Percentiles rank a stretch among this genome's conserved stretches.
phyloP scores from a whole-genome alignment of 192 early-diverging fungal species.

The Haplosporangium gracile region DNA sequence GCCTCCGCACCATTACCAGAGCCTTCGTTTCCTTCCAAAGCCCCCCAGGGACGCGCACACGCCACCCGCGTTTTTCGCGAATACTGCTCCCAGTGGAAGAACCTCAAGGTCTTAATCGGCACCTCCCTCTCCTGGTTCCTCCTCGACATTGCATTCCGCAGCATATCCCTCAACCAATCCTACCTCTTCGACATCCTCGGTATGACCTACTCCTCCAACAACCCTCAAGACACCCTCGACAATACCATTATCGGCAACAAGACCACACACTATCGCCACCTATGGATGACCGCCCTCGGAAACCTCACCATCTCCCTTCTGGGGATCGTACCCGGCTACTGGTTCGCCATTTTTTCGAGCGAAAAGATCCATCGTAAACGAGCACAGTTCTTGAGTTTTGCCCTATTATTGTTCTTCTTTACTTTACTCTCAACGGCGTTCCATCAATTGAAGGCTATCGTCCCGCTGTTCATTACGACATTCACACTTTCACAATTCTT shows the following conservation, averaged over 20 bases:
- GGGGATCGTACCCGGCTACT: conserved; percentile 93
- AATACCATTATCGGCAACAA: conserved; percentile 23
- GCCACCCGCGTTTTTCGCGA: conserved; percentile 64
- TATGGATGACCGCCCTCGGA: conserved; percentile 81
- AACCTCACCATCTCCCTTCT: conserved; percentile 89
- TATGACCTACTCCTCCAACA: not conserved
- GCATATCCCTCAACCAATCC: conserved; percentile 71
- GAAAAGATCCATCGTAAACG: conserved; percentile 86
- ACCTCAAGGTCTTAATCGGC: conserved; percentile 80
- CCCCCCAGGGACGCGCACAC: conserved; percentile 41
- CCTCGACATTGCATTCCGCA: conserved; percentile 80
- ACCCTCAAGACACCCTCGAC: not conserved
- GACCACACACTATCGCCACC: conserved; percentile 16
- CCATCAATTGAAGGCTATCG: conserved; percentile 52
- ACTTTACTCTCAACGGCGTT: conserved; percentile 54
- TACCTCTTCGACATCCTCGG: conserved; percentile 77
- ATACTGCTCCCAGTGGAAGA: conserved; percentile 82
- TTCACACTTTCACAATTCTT: conserved; percentile 58
- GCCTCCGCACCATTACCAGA: conserved; percentile 46
- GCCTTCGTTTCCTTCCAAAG: conserved; percentile 51
- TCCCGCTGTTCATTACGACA: conserved; percentile 61
- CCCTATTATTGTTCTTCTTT: conserved; percentile 73
- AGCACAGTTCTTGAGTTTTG: conserved; percentile 92
- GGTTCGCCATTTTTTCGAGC: conserved; percentile 88
- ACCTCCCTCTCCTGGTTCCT: conserved; percentile 80